Evolutionary conservation across 371 early-diverging fungal species (phyloP), one percentile per base, ranked within the genome.

Genomic region (Mucor lusitanicus): DNA sequence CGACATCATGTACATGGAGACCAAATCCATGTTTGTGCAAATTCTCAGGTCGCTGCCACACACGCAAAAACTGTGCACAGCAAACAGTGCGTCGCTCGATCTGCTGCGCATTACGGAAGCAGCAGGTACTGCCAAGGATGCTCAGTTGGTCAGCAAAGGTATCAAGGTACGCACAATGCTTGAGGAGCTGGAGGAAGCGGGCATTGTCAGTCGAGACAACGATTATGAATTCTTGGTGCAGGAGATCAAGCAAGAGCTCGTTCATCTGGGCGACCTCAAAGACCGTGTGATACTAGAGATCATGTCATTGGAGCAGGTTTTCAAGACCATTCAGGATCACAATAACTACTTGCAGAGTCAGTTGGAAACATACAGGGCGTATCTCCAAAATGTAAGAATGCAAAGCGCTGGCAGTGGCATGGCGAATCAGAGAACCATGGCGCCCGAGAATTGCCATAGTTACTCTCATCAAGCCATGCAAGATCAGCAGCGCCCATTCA

Each of bases 1-100:
- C 67, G 98, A 97, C 65, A 92, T 96, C 60, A 82, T 96, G 75
- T 97, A 95, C 71, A 94, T 96, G 89, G 97, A 97, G 75, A 92
- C 97, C 27, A 97, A 97, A 72, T 91, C 97, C 1, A 88, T 95
- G 11, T 90, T 94, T 76, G 96, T 97, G 5, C 97, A 97, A 73
- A 82, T 97, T 28, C 87, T 97, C 28, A 95, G 98, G 70, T 88
- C 91, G 11, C 80, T 92, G 64, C 91, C 93, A 40, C 89, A 89
- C 42, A 25, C 50, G 1, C 30, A 32, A 33, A 56, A 56, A 32
- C 17, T 56, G 11, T 33, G 19, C 13, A 33, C 56, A 32, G 30
- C 33, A 9, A 53, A 53, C 17, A n/a, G 27, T 17, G 5, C 74
- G 35, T 71, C 82, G 11, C 72, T 79, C 6, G 86, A 91, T 67